Evolutionary conservation across 495 filamentous ascomycete species (phyloP), one percentile per base, ranked within the genome.

Genomic region (Terfezia boudieri): DNA sequence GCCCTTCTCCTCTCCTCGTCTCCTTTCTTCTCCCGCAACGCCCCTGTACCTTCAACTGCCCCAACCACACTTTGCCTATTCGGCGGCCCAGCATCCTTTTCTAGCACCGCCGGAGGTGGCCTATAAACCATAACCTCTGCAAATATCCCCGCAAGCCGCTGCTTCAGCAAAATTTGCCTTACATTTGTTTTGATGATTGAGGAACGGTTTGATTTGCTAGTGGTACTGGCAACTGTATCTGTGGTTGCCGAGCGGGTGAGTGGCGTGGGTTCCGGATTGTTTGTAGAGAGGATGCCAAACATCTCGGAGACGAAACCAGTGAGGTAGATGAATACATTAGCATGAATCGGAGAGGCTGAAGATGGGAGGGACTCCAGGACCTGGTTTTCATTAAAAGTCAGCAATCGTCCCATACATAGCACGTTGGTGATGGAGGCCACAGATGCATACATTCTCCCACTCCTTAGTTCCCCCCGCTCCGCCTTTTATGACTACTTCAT

Each of bases 1-100:
- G 62, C 62, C 61, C 64, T 73, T 56, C 57, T 69, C 61, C 69
- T 71, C 64, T 67, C 76, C n/a, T 69, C 67, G 52, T 67, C 72
- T 22, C 67, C 63, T 51, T 68, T 62, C 14, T 51, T 56, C 9
- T 48, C 59, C 3, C 9, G 53, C 4, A 36, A 35, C 26, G 37
- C 52, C n/a, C 22, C 32, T 4, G 67, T 57, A 3, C 63, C 63
- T 14, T 4, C 41, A 46, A 46, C 41, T 14, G 17, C 1, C 12
- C 41, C 41, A 46, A 14, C 8, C 12, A 20, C 41, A 46, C 41
- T 46, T 20, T 14, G 17, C 17, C 12, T 20, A 46, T 14, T 9
- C 41, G 41, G 17, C 14, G 17, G 1, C 17, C 12, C 4, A 46
- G 14, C 17, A 6, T 9, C 41, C 12, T 8, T 14, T 14, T 46